Base-by-base conservation (phyloP, 345 rosid species). In the Pistacia vera region DNA sequence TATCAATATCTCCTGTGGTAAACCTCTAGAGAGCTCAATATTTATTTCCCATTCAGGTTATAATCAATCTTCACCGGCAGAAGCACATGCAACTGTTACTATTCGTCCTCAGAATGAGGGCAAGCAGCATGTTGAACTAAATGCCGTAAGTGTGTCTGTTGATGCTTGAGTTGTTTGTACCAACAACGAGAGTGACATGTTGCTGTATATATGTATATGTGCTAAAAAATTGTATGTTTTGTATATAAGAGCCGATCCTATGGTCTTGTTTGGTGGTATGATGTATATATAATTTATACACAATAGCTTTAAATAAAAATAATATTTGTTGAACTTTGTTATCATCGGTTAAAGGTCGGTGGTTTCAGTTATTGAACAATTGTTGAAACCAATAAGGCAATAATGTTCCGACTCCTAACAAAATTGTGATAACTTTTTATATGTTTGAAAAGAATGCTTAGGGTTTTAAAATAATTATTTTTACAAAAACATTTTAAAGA, bases 61-160 rank as follows among this genome's bases (percentile, higher is more conserved):
- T 18, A 68, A 85, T 54, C 81, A 80, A 69, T 71, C 84, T 52
- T 66, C 82, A 8, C 72, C 51, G 55, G 90, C 83, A 25, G 92
- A 89, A 83, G 94, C 96, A 55, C 71, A 79, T 72, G 99, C 94
- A 63, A 93, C 91, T 0, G 69, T 93, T 20, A 77, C 71, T 0
- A 78, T 91, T 74, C 86, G 83, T 80, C 90, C 89, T 11, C 86
- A 79, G 71, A 80, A 14, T 28, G 90, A 87, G 67, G 97, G 97
- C 41, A 91, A 83, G 86, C 97, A 87, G 58, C 92, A 83, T 49
- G 81, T 93, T 3, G 90, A 90, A 83, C 90, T 95, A 22, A 93
- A 83, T 49, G 98, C 91, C 28, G n/a, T 91, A 1, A 85, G 97
- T 33, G 90, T 95, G 4, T 88, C 91, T 2, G 88, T 91, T n/a